Evolutionary conservation across 345 rosid species (phyloP), one percentile per base, ranked within the genome.

Genomic region (Citrus mangshanensis): DNA sequence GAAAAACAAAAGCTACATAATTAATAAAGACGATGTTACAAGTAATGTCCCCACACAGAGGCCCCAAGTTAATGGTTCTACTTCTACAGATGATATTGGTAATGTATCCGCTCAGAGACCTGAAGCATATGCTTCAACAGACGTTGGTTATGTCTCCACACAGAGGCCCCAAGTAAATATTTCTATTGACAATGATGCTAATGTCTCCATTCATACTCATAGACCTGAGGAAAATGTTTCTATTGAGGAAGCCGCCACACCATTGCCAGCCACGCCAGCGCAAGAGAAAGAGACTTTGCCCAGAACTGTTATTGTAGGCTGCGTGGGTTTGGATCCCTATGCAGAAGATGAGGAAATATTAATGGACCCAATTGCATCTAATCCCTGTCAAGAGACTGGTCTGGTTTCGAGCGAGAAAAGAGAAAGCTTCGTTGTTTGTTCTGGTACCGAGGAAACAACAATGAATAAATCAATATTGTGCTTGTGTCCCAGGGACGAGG

Each of bases 231-330:
- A 72, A 73, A 64, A 34, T 40, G n/a, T 28, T 54, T 25, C 60
- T 16, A 28, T 13, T 9, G 25, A 56, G 9, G 70, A 56, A 34
- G 42, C 12, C 56, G 42, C 18, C 56, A 24, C 56, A 14, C 70
- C 77, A 19, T 16, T 65, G 70, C 81, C 77, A 21, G 42, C 18
- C 16, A 80, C 79, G 34, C 79, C 77, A 18, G 9, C 30, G 4
- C 6, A 49, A 22, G 81, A 84, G 32, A 70, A 60, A 25, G 83
- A 86, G 56, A 42, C 30, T 30, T 74, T 78, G 81, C 80, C 81
- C 21, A 1, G n/a, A 38, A 68, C 70, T n/a, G 68, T 66, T 32
- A 27, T 38, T 4, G 60, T 77, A 18, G 82, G 76, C 35, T 3
- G 27, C 42, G 4, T 21, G 37, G 66, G 22, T 49, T 64, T 59